phyloP scores from a whole-genome alignment of 2,329 filamentous ascomycete genomes.

The Monilinia fructicola region DNA sequence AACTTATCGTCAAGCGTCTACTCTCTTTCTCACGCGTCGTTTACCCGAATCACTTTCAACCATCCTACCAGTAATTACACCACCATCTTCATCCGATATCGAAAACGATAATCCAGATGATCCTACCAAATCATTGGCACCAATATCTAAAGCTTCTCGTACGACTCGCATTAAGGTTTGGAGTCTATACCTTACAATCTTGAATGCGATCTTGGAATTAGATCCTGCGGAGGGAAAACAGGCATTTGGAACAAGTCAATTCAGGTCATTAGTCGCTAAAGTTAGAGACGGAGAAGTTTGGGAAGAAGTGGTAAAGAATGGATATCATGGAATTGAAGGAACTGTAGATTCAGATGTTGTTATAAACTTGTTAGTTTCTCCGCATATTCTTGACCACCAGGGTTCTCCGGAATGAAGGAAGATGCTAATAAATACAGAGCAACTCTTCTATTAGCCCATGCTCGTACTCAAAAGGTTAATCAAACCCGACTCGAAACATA shows the following conservation, averaged over 20 bases:
- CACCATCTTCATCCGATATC: conserved; percentile 40
- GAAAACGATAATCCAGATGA: conserved; percentile 42
- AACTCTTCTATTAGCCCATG: conserved; percentile 87
- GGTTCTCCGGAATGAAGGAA: conserved; percentile 17
- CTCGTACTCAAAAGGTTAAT: conserved; percentile 76
- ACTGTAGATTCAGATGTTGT: conserved; percentile 95
- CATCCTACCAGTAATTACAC: conserved; percentile 76
- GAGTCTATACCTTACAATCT: conserved; percentile 91
- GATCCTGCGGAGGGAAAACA: conserved; percentile 87
- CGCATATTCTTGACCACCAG: conserved; percentile 14
- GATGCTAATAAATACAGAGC: conserved; percentile 56
- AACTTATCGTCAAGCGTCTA: conserved; percentile 89
- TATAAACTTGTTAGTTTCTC: conserved; percentile 69
- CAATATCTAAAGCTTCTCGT: conserved; percentile 75
- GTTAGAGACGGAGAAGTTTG: conserved; percentile 90
- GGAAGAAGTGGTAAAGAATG: conserved; percentile 85
- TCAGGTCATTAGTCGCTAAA: conserved; percentile 77
- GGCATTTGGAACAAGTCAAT: conserved; percentile 80
- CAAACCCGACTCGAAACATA: conserved; percentile 88
- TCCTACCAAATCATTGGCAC: conserved; percentile 47
- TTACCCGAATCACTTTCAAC: conserved; percentile 86
- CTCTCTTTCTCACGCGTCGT: conserved; percentile 90
- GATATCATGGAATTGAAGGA: conserved; percentile 84
- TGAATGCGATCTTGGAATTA: conserved; percentile 88
- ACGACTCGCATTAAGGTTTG: conserved; percentile 91